These are phyloP conservation scores for Didymella lethalis DNA, from an alignment of 2,329 filamentous ascomycete species.

Conservation along the genomic window DNA sequence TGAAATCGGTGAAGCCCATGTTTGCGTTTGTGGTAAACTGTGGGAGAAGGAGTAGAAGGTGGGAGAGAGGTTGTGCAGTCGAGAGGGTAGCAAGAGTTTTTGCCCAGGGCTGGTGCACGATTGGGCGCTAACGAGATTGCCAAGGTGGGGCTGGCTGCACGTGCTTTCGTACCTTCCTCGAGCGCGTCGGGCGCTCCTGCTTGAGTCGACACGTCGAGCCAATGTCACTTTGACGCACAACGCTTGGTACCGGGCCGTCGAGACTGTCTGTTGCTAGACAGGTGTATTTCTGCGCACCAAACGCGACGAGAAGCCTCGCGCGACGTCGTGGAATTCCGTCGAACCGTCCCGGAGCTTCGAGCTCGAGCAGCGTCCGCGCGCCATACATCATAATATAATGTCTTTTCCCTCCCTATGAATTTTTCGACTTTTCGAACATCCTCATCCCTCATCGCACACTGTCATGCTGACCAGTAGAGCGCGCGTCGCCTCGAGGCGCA, in stretches of 20 bases:
- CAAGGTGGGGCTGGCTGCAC: conserved; percentile 23
- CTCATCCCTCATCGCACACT: conserved; percentile 8
- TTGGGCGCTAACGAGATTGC: conserved; percentile 23
- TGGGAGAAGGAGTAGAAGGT: conserved; percentile 21
- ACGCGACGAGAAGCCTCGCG: conserved; percentile 7
- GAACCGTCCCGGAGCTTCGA: conserved; percentile 37
- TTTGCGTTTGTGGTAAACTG: conserved; percentile 42
- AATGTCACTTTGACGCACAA: conserved; percentile 2
- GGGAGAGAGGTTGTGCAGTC: conserved; percentile 14
- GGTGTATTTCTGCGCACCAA: neutral
- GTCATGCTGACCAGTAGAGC: conserved; percentile 50
- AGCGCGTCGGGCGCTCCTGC: conserved; percentile 1
- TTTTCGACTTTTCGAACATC: conserved; percentile 13
- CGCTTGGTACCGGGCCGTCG: neutral
- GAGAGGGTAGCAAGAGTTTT: conserved; percentile 29
- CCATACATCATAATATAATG: conserved; percentile 37
- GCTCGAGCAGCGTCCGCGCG: conserved; percentile 30
- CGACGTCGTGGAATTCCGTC: conserved; percentile 30
- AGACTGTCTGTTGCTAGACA: neutral
- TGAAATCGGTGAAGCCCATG: conserved; percentile 76
- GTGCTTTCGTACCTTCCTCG: conserved; percentile 13
- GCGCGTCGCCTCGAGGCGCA: conserved; percentile 47
- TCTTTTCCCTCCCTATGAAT: conserved; percentile 10
- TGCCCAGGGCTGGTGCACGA: conserved; percentile 21
- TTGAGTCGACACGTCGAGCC: conserved; percentile 1